These are phyloP conservation scores for Solanum chacoense DNA, from an alignment of 305 asterid species.

Conservation along the genomic window DNA sequence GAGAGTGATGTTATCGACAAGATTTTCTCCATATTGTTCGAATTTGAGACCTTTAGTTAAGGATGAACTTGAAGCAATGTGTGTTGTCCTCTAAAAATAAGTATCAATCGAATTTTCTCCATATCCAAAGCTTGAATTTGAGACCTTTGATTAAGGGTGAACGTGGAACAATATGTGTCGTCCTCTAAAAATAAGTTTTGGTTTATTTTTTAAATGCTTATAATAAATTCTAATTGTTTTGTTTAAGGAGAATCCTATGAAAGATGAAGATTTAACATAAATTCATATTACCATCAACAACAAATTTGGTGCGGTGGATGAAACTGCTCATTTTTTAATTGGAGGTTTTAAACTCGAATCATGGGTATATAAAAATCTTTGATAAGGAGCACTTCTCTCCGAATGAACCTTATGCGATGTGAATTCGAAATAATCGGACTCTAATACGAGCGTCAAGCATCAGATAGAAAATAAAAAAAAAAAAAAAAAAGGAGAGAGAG, in stretches of 20 bases:
- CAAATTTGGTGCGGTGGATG: not conserved
- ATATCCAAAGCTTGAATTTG: not conserved
- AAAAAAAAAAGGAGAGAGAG: not conserved
- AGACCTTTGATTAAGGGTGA: not conserved
- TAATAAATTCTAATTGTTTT: too few relatives aligned
- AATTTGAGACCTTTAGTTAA: not conserved
- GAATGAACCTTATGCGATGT: not conserved
- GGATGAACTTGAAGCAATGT: not conserved
- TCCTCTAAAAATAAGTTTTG: too few relatives aligned
- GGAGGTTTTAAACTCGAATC: too few relatives aligned
- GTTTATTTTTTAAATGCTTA: not conserved
- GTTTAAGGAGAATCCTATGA: not conserved
- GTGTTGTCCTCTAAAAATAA: not conserved
- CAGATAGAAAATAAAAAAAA: too few relatives aligned
- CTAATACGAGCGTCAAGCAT: not conserved
- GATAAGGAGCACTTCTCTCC: too few relatives aligned
- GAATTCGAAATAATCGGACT: not conserved
- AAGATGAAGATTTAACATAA: not conserved
- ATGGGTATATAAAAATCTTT: too few relatives aligned
- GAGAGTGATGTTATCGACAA: not conserved
- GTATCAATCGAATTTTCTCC: not conserved
- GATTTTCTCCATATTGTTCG: not conserved
- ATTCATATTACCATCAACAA: not conserved
- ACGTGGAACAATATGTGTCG: not conserved
- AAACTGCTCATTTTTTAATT: too few relatives aligned